Evolutionary conservation across 2,329 filamentous ascomycete genomes (phyloP).

Genomic region (Curvularia lunata): DNA sequence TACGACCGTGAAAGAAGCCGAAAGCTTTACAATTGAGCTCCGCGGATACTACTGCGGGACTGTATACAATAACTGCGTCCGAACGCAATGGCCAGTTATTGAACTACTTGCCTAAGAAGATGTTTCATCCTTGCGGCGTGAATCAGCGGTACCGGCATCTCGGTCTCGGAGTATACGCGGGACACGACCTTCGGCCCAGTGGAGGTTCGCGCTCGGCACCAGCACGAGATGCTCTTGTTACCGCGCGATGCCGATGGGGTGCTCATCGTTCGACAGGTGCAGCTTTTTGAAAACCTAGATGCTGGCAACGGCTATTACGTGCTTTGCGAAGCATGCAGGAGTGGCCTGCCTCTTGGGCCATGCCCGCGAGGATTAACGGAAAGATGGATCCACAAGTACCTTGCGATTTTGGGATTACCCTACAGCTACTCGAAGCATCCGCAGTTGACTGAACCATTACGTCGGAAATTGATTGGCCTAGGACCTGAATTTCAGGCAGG

Average conservation of each 20-base stretch:
- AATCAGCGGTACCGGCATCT: conserved; percentile 8
- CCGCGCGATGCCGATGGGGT: conserved; percentile 31
- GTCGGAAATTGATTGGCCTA: conserved; percentile 28
- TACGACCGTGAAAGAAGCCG: conserved; percentile 1
- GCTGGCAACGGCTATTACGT: conserved; percentile 12
- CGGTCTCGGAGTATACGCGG: conserved; percentile 27
- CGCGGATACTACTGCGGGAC: not conserved
- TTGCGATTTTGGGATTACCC: conserved; percentile 31
- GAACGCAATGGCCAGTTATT: not conserved
- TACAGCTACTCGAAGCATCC: conserved; percentile 30
- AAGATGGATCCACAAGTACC: conserved; percentile 25
- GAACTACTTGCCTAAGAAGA: conserved; percentile 3
- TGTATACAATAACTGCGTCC: not conserved
- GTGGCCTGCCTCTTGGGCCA: conserved; percentile 21
- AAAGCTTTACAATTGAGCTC: not conserved
- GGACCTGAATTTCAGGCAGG: conserved; percentile 22
- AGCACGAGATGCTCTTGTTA: conserved; percentile 21
- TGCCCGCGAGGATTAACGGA: conserved; percentile 13
- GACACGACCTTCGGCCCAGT: conserved; percentile 19
- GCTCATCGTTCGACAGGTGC: conserved; percentile 35
- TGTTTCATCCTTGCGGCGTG: conserved; percentile 18
- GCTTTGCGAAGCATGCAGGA: conserved; percentile 23
- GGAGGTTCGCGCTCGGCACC: conserved; percentile 19
- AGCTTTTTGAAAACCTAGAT: conserved; percentile 10
- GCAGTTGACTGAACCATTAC: conserved; percentile 21